Evolutionary conservation across 345 rosid species (phyloP).

Genomic region (Eucalyptus shirleyi): DNA sequence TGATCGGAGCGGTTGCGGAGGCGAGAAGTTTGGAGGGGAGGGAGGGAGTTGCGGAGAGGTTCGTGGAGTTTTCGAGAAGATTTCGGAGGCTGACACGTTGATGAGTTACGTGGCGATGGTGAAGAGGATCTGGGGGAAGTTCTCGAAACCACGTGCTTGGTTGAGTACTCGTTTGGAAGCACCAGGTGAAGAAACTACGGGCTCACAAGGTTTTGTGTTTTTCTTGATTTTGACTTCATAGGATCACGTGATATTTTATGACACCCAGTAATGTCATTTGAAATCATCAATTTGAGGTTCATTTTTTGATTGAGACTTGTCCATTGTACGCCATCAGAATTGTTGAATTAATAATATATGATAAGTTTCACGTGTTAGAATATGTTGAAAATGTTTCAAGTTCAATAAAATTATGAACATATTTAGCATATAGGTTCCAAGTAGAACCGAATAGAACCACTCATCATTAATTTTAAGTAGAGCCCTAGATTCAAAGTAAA

Average conservation of each 20-base stretch:
- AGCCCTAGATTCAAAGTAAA: not conserved
- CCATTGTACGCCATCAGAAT: no score
- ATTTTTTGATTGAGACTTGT: no score
- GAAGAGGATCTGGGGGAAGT: not conserved
- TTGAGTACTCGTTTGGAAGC: not conserved
- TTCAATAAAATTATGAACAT: no score
- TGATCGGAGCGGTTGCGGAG: not conserved
- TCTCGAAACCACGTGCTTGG: not conserved
- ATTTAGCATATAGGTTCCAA: rapidly evolving
- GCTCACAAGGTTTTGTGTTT: no score
- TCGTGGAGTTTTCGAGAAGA: not conserved
- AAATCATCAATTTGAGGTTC: no score
- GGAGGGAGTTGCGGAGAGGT: not conserved
- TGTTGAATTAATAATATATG: no score
- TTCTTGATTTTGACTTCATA: no score
- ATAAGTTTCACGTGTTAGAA: rapidly evolving
- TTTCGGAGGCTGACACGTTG: not conserved
- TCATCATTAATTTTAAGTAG: rapidly evolving
- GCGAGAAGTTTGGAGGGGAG: not conserved
- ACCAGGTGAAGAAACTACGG: not conserved
- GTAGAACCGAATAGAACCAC: no score
- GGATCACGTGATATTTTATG: no score
- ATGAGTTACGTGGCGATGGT: not conserved
- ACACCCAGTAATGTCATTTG: rapidly evolving
- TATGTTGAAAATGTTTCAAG: rapidly evolving